Evolutionary conservation across 2,329 filamentous ascomycete species (phyloP).

Genomic region (Albifimbria verrucaria): DNA sequence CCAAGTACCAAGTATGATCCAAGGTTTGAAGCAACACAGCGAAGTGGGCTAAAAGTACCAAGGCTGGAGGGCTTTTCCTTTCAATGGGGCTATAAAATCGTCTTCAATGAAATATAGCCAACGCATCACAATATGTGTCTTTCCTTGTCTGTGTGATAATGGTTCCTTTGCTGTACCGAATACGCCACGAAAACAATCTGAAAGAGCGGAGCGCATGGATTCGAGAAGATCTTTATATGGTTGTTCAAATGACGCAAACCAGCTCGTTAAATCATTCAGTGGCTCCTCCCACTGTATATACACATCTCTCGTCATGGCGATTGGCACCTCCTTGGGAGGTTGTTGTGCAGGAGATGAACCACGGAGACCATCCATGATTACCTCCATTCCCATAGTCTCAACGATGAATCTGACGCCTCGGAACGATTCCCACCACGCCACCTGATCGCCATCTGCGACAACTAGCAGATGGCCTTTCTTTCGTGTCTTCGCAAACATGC

Average conservation of each 20-base stretch:
- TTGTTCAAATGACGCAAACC: neutral
- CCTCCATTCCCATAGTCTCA: neutral
- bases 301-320: neutral
- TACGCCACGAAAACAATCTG: neutral
- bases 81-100: constrained; percentile 4
- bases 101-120: constrained; percentile 8
- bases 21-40: constrained; percentile 6
- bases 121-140: constrained; percentile 7
- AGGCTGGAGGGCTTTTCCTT: constrained; percentile 1
- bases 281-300: neutral
- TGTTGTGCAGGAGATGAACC: neutral
- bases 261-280: neutral
- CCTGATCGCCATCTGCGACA: neutral
- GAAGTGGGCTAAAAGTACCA: constrained; percentile 5
- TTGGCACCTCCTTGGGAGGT: neutral
- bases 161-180: constrained; percentile 1
- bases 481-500: constrained; percentile 1
- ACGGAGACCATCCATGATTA: neutral
- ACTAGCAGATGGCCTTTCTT: neutral
- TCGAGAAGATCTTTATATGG: neutral
- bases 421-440: constrained; percentile 2
- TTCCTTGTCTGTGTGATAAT: neutral
- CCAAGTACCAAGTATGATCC: constrained; percentile 7
- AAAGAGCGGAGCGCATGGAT: neutral
- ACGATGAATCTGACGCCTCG: constrained; percentile 2